A percentile compares a stretch with the other conserved stretches of the same genome.
Conservation (phyloP, 306 rosid species). For the Ormosia emarginata region DNA sequence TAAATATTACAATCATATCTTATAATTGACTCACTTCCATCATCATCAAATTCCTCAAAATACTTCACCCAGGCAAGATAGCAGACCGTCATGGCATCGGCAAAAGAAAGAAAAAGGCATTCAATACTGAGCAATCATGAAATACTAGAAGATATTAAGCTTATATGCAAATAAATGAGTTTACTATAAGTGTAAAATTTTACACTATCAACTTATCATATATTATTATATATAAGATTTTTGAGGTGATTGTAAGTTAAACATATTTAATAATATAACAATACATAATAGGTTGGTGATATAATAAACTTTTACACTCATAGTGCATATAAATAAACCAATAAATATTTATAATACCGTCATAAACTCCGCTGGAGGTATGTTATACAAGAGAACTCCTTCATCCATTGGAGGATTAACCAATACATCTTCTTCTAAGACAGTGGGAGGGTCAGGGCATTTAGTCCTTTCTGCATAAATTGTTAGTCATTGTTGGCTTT, state of each 20-base stretch:
- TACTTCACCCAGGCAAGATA: conserved; percentile 35
- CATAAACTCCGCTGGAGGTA: conserved; percentile 38
- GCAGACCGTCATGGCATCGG: background rate
- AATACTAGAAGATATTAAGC: background rate
- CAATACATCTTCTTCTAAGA: conserved; percentile 40
- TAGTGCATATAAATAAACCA: no score
- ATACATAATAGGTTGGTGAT: no score
- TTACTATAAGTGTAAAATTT: no score
- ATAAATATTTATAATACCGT: conserved; percentile 26
- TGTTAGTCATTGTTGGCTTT: background rate
- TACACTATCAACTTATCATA: no score
- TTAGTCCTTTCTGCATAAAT: conserved; percentile 27
- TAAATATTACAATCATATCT: background rate
- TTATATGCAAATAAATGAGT: background rate
- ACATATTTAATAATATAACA: no score
- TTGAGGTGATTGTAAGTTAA: no score
- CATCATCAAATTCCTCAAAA: conserved; percentile 65
- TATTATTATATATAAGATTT: no score
- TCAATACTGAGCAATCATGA: conserved; percentile 16
- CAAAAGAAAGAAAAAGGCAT: background rate
- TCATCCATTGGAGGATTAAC: conserved; percentile 58
- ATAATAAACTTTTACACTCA: no score
- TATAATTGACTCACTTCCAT: conserved; percentile 59
- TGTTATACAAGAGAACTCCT: conserved; percentile 28
- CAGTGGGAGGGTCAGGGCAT: conserved; percentile 22